These are phyloP conservation scores for Claviceps sp. DNA, from an alignment of 2,329 filamentous ascomycete genomes.

Conservation along the genomic window DNA sequence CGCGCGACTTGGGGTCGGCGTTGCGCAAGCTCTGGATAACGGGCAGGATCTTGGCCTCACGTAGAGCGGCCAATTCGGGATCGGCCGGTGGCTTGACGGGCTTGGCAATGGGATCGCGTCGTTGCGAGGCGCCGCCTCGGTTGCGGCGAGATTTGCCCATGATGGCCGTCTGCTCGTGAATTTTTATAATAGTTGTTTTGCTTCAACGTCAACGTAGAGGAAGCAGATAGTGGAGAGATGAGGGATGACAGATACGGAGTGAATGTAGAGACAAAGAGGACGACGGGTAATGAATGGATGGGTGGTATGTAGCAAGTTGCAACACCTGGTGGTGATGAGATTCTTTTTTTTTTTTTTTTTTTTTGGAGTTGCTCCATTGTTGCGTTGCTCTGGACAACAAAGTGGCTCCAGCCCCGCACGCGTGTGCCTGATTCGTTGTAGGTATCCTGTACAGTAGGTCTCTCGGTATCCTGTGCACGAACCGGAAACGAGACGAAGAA, in stretches of 20 bases:
- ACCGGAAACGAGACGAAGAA: background rate
- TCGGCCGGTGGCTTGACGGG: constrained; percentile 47
- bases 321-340: background rate
- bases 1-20: constrained; percentile 44
- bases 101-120: constrained; percentile 43
- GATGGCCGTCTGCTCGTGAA: background rate
- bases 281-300: too few species aligned
- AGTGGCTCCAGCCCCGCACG: background rate
- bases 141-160: constrained; percentile 50
- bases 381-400: background rate
- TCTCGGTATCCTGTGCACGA: too few species aligned
- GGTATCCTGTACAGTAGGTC: too few species aligned
- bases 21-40: constrained; percentile 47
- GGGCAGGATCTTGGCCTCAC: constrained; percentile 50
- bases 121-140: constrained; percentile 32
- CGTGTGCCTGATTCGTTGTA: too few species aligned
- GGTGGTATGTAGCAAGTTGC: too few species aligned
- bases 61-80: constrained; percentile 48
- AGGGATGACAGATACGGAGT: too few species aligned
- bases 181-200: background rate
- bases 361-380: background rate
- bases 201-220: too few species aligned
- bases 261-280: too few species aligned
- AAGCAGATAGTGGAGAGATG: too few species aligned
- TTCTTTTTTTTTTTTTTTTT: constrained; percentile 1